These are phyloP conservation scores for Clavulina sp. DNA, from an alignment of 768 basidiomycete species.

Conservation along the genomic window DNA sequence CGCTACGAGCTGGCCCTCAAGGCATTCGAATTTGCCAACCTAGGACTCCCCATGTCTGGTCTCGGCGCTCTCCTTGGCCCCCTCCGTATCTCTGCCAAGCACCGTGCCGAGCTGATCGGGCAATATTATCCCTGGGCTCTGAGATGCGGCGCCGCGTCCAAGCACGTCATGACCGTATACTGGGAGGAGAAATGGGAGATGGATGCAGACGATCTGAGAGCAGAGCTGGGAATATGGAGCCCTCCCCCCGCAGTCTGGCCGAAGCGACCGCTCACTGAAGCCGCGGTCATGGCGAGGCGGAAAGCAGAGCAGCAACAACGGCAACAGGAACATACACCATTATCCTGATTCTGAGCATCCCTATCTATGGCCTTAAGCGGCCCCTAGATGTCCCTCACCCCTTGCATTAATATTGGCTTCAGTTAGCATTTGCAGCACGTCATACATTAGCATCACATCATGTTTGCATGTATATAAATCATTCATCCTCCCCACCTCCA, in stretches of 20 bases:
- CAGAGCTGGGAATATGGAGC: slow-evolving; percentile 70
- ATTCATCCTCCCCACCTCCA: no score
- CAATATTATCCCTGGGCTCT: slow-evolving; percentile 92
- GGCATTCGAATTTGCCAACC: slow-evolving; percentile 83
- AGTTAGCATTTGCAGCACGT: no score
- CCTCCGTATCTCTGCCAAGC: slow-evolving; percentile 37
- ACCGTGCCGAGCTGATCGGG: slow-evolving; percentile 40
- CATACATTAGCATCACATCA: no score
- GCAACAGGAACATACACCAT: no score
- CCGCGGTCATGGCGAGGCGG: no score
- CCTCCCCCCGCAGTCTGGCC: slow-evolving; percentile 61
- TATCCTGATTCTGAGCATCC: no score
- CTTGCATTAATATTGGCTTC: no score
- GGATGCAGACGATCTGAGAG: slow-evolving; percentile 63
- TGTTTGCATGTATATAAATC: no score
- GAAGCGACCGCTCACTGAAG: slow-evolving; percentile 44
- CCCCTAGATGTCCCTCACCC: no score
- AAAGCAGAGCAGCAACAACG: no score
- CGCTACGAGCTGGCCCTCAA: slow-evolving; percentile 89
- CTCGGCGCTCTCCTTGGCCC: slow-evolving; percentile 69
- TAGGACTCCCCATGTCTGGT: slow-evolving; percentile 74
- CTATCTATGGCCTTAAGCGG: no score
- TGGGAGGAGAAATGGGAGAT: slow-evolving; percentile 94
- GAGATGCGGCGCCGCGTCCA: slow-evolving; percentile 55
- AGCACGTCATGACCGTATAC: slow-evolving; percentile 73